Conservation (phyloP, 2,329 filamentous ascomycete species). For the Sporothrix humicola region DNA sequence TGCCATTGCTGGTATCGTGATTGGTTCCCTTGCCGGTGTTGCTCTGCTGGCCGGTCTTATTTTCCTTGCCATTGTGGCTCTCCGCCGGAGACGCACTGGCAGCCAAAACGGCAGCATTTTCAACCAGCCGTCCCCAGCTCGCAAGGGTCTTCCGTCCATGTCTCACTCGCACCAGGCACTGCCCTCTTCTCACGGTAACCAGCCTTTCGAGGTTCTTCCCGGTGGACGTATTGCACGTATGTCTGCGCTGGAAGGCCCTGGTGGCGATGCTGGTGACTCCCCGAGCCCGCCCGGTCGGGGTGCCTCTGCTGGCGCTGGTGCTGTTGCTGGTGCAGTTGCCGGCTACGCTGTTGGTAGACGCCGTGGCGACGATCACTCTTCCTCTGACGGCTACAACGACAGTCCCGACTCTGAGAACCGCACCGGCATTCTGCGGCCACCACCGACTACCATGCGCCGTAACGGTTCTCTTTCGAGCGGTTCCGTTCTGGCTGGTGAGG, state of each 20-base stretch:
- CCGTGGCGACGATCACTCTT: slow-evolving; percentile 63
- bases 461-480: slow-evolving; percentile 89
- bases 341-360: slow-evolving; percentile 56
- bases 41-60: slow-evolving; percentile 71
- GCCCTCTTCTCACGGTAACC: slow-evolving; percentile 30
- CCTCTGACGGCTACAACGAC: slow-evolving; percentile 73
- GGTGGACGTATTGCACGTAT: slow-evolving; percentile 92
- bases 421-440: slow-evolving; percentile 62
- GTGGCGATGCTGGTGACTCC: slow-evolving; percentile 58
- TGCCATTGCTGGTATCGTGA: slow-evolving; percentile 85
- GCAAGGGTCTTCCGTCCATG: slow-evolving; percentile 53
- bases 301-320: slow-evolving; percentile 52
- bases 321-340: slow-evolving; percentile 54
- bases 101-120: slow-evolving; percentile 77
- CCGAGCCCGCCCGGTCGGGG: slow-evolving; percentile 57
- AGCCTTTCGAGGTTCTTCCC: slow-evolving; percentile 72
- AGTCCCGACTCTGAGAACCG: slow-evolving; percentile 73
- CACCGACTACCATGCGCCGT: slow-evolving; percentile 66
- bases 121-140: slow-evolving; percentile 84
- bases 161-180: slow-evolving; percentile 43
- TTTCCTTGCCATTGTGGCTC: slow-evolving; percentile 67
- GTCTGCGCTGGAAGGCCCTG: slow-evolving; percentile 83
- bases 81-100: slow-evolving; percentile 57
- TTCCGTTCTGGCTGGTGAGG: slow-evolving; percentile 73
- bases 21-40: slow-evolving; percentile 76